Evolutionary conservation across 345 rosid genomes (phyloP), one percentile per base, ranked within the genome.

Genomic region (Hirschfeldia incana): DNA sequence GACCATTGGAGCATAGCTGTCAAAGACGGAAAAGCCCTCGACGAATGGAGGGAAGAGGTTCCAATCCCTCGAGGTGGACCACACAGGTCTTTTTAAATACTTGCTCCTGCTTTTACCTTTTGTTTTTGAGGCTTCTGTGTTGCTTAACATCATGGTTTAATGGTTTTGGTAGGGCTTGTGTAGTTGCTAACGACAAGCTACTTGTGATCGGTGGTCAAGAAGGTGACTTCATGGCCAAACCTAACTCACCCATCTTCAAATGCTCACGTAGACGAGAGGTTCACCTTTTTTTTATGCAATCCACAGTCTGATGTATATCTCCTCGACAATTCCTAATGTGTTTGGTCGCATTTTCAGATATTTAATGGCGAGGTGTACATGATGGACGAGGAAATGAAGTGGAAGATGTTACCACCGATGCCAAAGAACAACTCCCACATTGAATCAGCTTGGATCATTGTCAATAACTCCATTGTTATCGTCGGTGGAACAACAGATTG

Each of bases 41-140:
- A 90, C 51, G 60, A 84, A 32, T 94, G 98, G 97, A 81, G 75
- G 5, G 73, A 72, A 12, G 94, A 92, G 83, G 73, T 87, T 15
- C 93, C 88, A 1, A 89, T 94, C 66, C 97, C 98, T 32, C 88
- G 90, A 42, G 98, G 98, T 60, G 97, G 98, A 72, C 98, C 97
- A 1, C 97, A 94, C 82, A 88, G 94, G 97, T 94, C 17, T 77
- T 10, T 46, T 8, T 1, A 7, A 49, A n/a, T 15, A 11, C 2
- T 15, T 59, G 75, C 57, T 6, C 26, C 12, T 59, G 39, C 13
- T 33, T 58, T 67, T 30, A 12, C 37, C 46, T 78, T 55, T 37
- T 65, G 65, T 0, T 42, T 66, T 37, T 39, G 42, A 29, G 30
- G 3, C 30, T 29, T 29, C 2, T 63, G 27, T 29, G 15, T 34